A percentile compares a stretch with the other conserved stretches of the same genome.
Evolutionary conservation across 2,329 filamentous ascomycete genomes (phyloP).

Genomic region (Phyllosticta ampelicida): DNA sequence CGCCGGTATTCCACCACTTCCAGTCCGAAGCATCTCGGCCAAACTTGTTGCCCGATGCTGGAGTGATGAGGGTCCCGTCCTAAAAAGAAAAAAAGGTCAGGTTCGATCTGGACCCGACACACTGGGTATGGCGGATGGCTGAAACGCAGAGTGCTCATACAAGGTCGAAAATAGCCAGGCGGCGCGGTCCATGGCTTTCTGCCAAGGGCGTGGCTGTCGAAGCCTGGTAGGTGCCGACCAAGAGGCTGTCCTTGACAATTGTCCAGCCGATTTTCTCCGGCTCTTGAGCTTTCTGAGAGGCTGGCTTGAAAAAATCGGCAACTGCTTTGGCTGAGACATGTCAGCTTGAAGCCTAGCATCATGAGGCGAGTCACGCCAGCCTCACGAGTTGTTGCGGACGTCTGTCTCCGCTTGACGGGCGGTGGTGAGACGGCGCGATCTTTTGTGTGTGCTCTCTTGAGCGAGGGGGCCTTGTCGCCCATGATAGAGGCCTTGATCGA

Average conservation of each 20-base stretch:
- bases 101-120: not conserved
- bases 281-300: conserved; percentile 79
- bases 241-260: conserved; percentile 54
- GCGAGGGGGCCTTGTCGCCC: conserved; percentile 6
- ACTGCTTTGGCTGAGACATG: conserved; percentile 51
- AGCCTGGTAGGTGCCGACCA: conserved; percentile 62
- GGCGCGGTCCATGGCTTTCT: conserved; percentile 14
- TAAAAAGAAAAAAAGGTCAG: conserved; percentile 23
- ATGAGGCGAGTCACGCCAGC: conserved; percentile 4
- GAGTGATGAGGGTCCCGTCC: conserved; percentile 81
- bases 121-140: not conserved
- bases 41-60: conserved; percentile 72
- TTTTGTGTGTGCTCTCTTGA: conserved; percentile 29
- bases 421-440: conserved; percentile 46
- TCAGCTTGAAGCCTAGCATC: not conserved
- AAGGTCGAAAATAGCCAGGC: conserved; percentile 30
- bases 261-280: conserved; percentile 65
- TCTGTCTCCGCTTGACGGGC: conserved; percentile 44
- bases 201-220: conserved; percentile 12
- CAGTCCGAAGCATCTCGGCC: conserved; percentile 63
- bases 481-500: not conserved
- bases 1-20: conserved; percentile 80
- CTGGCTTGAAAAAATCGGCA: conserved; percentile 77
- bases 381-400: conserved; percentile 44
- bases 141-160: conserved; percentile 11